Conservation (phyloP, 495 filamentous ascomycete genomes). For the Podospora sp. region DNA sequence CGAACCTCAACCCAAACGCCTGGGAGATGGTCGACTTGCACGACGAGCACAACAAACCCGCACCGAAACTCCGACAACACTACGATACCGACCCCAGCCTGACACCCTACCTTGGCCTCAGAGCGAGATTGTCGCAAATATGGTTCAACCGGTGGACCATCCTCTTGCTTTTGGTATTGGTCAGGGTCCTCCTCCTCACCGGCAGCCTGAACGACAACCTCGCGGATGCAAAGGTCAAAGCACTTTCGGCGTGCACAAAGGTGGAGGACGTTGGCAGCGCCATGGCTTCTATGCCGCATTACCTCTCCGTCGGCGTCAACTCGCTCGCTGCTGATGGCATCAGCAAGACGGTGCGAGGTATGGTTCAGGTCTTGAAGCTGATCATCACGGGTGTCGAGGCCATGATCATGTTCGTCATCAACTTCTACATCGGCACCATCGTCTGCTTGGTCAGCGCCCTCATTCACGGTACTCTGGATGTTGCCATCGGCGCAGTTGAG, state of each 20-base stretch:
- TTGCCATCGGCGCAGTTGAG: slow-evolving; percentile 66
- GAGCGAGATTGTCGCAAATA: slow-evolving; percentile 86
- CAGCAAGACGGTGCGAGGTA: slow-evolving; percentile 72
- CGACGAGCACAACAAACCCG: background rate
- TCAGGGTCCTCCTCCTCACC: slow-evolving; percentile 75
- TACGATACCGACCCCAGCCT: slow-evolving; percentile 47
- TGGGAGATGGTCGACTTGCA: slow-evolving; percentile 31
- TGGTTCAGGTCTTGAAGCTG: slow-evolving; percentile 74
- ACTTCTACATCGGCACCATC: slow-evolving; percentile 85
- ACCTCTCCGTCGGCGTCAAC: slow-evolving; percentile 86
- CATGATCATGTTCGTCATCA: slow-evolving; percentile 85
- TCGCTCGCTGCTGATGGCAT: slow-evolving; percentile 76
- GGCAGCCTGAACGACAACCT: slow-evolving; percentile 70
- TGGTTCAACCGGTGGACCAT: slow-evolving; percentile 99
- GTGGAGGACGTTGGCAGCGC: slow-evolving; percentile 94
- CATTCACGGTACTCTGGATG: slow-evolving; percentile 73
- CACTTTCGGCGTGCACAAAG: slow-evolving; percentile 81
- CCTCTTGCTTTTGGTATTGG: slow-evolving; percentile 80
- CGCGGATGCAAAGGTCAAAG: slow-evolving; percentile 72
- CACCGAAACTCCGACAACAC: slow-evolving; percentile 23
- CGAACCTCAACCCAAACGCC: slow-evolving; percentile 31
- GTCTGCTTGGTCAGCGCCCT: slow-evolving; percentile 82
- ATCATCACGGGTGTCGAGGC: slow-evolving; percentile 82
- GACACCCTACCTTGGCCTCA: slow-evolving; percentile 91
- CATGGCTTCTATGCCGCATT: slow-evolving; percentile 97